Evolutionary conservation across 2,329 filamentous ascomycete genomes (phyloP), one percentile per base, ranked within the genome.

Genomic region (Aspergillus bombycis): DNA sequence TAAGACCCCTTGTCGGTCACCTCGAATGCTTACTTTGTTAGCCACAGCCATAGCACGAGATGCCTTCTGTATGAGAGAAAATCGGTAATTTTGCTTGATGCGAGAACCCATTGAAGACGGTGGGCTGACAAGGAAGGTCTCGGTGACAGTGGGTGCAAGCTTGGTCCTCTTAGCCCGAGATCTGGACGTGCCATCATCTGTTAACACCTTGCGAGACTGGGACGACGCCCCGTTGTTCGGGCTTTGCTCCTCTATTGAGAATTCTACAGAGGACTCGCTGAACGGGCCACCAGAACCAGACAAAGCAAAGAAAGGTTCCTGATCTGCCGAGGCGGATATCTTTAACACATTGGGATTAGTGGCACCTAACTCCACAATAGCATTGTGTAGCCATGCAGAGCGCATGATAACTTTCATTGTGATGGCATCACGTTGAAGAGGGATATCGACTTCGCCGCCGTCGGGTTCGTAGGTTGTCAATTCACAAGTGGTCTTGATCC

Each of bases 381-480:
- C 82, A 67, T 85, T 83, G 64, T 83, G 78, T 23, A 85, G 73
- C 81, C 80, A 84, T 60, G 79, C 74, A 41, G 80, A 81, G n/a
- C 77, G 91, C 91, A 97, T 97, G 74, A 99, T 98, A 64, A 97
- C 93, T 77, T 98, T 99, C 81, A 97, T 91, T 10, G 88, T 84
- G 10, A 98, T 83, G 58, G 89, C 86, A 57, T 93, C 87, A 36
- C 93, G 88, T 72, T 94, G 89, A 69, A 99, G 93, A 0, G 94
- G 95, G 53, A 99, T 98, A 61, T 80, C 78, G 21, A 73, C 61
- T 62, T 79, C 77, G 45, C 72, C 68, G 28, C 87, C 85, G 48
- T 93, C 89, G 19, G 91, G 87, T 57, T 93, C 86, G 79, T 97
- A 99, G 0, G 95, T 98, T 9, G 90, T 92, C 58, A 99, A 83